phyloP scores from a whole-genome alignment of 108 stramenopile genomes.

The Pelagomonas calceolata region DNA sequence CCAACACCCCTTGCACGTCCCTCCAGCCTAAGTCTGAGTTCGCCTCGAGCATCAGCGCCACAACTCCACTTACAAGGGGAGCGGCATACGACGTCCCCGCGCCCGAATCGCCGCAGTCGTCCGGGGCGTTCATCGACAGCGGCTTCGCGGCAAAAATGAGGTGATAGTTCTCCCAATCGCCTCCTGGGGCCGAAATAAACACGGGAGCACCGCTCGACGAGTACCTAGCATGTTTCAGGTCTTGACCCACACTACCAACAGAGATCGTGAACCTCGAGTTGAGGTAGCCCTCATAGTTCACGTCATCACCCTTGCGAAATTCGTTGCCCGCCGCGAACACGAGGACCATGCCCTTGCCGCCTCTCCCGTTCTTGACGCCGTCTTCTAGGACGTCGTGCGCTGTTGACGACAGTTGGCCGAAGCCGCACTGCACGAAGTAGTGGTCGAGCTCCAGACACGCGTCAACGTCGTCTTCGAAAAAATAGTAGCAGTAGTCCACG shows the following conservation, averaged over 20 bases:
- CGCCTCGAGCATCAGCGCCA: slow-evolving; percentile 38
- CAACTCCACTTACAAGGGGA: slow-evolving; percentile 35
- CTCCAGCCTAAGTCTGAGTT: slow-evolving; percentile 38
- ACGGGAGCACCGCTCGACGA: slow-evolving; percentile 31
- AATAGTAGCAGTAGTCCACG: too few relatives aligned
- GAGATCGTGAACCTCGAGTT: slow-evolving; percentile 29
- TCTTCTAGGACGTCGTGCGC: neutral
- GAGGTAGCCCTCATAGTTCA: slow-evolving; percentile 30
- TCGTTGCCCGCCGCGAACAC: slow-evolving; percentile 39
- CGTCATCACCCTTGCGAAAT: slow-evolving; percentile 16
- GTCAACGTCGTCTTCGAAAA: too few relatives aligned
- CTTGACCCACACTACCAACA: slow-evolving; percentile 34
- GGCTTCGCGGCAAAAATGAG: slow-evolving; percentile 18
- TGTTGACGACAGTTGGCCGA: slow-evolving; percentile 9
- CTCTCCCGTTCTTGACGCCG: slow-evolving; percentile 26
- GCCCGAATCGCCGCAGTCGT: slow-evolving; percentile 2
- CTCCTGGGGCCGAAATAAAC: slow-evolving; percentile 32
- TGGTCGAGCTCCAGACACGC: slow-evolving; percentile 32
- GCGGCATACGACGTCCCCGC: slow-evolving; percentile 34
- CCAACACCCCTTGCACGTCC: slow-evolving; percentile 46
- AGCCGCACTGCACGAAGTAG: slow-evolving; percentile 27
- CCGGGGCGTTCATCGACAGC: neutral
- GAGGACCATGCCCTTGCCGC: slow-evolving; percentile 36
- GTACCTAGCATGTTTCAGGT: slow-evolving; percentile 27
- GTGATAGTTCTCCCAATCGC: slow-evolving; percentile 20